phyloP scores from a whole-genome alignment of 176 grass and related monocot species.

The Avena sativa region DNA sequence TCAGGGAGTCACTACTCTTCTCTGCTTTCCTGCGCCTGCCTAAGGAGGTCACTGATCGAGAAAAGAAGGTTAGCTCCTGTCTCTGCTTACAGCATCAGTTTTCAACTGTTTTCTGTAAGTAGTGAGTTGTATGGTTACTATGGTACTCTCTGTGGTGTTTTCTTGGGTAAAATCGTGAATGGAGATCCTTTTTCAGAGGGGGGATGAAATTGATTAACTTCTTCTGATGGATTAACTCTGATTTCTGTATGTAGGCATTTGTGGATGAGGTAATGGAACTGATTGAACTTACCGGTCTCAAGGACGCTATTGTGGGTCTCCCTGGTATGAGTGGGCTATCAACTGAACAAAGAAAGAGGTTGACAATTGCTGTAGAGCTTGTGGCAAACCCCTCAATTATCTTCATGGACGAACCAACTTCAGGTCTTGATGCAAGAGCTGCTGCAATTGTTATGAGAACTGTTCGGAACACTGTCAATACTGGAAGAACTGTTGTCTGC shows the following conservation, averaged over 20 bases:
- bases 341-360: conserved; percentile 84
- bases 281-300: conserved; percentile 69
- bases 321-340: conserved; percentile 73
- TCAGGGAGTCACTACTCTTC: conserved; percentile 73
- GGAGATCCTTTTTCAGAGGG: conserved; percentile 4
- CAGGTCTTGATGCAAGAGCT: conserved; percentile 81
- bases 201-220: conserved; percentile 39
- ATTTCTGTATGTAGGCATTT: conserved; percentile 53
- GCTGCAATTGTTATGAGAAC: conserved; percentile 92
- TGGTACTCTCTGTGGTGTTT: conserved; percentile 29
- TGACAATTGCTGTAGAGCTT: conserved; percentile 78
- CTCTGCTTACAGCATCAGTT: conserved; percentile 4
- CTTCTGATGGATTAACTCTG: conserved; percentile 36
- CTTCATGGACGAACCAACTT: conserved; percentile 92
- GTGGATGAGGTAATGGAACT: conserved; percentile 82
- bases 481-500: conserved; percentile 82
- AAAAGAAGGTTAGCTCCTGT: conserved; percentile 64
- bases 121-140: conserved; percentile 5
- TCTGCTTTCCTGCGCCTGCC: conserved; percentile 71
- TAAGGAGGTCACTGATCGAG: conserved; percentile 58
- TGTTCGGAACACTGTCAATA: conserved; percentile 76
- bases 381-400: conserved; percentile 75
- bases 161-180: conserved; percentile 15
- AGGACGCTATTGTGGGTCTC: conserved; percentile 72
- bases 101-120: neutral